Conservation (phyloP, 805 yeast genomes). For the Cyberlindnera nakhonratchasimensis region DNA sequence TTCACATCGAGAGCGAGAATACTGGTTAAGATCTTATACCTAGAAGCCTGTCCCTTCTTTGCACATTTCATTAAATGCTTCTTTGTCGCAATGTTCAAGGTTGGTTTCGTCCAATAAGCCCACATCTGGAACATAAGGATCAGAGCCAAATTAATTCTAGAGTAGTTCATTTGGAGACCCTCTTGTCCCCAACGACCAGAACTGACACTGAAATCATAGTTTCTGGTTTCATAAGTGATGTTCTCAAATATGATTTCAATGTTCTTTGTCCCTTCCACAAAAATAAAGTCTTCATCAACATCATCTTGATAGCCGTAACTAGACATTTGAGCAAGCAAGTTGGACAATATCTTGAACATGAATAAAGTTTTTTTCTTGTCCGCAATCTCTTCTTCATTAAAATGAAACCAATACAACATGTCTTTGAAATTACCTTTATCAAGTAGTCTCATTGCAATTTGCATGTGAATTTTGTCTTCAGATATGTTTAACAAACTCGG, state of each 20-base stretch:
- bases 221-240: constrained; percentile 8
- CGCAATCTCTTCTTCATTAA: constrained; percentile 11
- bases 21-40: constrained; percentile 5
- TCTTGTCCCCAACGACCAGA: neutral
- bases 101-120: constrained; percentile 7
- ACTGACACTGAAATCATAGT: constrained; percentile 6
- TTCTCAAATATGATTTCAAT: constrained; percentile 16
- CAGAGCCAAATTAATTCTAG: constrained; percentile 11
- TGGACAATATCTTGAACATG: constrained; percentile 6
- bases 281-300: constrained; percentile 3
- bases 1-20: neutral
- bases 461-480: neutral
- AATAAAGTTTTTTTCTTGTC: constrained; percentile 4
- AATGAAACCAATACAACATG: constrained; percentile 14
- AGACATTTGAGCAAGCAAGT: constrained; percentile 18
- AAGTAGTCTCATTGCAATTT: constrained; percentile 1
- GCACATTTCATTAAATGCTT: constrained; percentile 10
- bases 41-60: constrained; percentile 13
- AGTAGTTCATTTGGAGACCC: constrained; percentile 13
- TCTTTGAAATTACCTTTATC: constrained; percentile 16
- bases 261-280: constrained; percentile 1
- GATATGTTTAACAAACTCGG: neutral
- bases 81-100: neutral
- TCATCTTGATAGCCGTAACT: constrained; percentile 13
- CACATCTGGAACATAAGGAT: constrained; percentile 19